These are phyloP conservation scores for Penicillium ucsense DNA, from an alignment of 495 filamentous ascomycete species.

Conservation along the genomic window DNA sequence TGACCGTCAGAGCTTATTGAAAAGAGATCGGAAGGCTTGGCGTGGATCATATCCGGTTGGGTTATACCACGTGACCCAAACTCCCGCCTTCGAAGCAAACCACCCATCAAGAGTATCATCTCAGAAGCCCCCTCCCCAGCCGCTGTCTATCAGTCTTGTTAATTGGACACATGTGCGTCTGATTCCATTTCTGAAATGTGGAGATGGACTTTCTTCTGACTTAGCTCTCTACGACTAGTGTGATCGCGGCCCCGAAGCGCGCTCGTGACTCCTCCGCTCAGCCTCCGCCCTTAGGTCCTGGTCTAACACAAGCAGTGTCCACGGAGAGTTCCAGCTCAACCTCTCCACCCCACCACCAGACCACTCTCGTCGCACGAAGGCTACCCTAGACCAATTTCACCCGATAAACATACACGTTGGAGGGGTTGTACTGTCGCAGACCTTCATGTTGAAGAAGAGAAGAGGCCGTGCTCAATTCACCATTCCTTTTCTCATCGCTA, in stretches of 20 bases:
- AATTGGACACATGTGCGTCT: conserved; percentile 14
- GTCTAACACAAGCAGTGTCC: conserved; percentile 13
- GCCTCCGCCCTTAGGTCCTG: conserved; percentile 20
- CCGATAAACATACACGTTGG: conserved; percentile 4
- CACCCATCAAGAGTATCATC: conserved; percentile 26
- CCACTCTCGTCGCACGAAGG: conserved; percentile 1
- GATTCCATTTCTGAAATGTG: conserved; percentile 1
- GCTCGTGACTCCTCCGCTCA: conserved; percentile 27
- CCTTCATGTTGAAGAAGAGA: conserved; percentile 44
- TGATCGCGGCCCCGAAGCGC: conserved; percentile 8
- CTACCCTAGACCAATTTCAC: not conserved
- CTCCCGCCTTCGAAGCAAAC: conserved; percentile 39
- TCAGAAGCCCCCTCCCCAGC: conserved; percentile 4
- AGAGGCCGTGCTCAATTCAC: conserved; percentile 38
- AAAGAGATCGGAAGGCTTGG: conserved; percentile 15
- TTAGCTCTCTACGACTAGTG: conserved; percentile 6
- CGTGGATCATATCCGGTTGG: conserved; percentile 16
- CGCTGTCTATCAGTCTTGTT: conserved; percentile 9
- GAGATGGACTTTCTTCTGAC: conserved; percentile 5
- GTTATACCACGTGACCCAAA: conserved; percentile 21
- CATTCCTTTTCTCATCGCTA: conserved; percentile 27
- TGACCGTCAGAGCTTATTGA: not conserved
- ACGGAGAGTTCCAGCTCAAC: conserved; percentile 2
- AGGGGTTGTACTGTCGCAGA: conserved; percentile 30
- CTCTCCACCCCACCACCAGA: conserved; percentile 2